These are phyloP conservation scores for Lasiodiplodia citricola DNA, from an alignment of 2,329 filamentous ascomycete species.

Conservation along the genomic window DNA sequence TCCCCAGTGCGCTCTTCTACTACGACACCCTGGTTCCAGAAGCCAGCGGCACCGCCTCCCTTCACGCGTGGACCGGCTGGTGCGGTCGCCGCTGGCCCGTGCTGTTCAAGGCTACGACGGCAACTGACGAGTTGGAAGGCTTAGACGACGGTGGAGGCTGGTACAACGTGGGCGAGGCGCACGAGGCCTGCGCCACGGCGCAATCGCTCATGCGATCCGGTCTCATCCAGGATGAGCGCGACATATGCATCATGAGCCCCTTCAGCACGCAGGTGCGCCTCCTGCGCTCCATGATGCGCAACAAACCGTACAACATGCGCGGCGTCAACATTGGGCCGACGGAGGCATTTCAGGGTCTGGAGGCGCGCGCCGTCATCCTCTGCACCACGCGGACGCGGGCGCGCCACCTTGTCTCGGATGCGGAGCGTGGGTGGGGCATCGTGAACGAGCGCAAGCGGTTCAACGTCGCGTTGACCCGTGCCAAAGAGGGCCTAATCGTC, in stretches of 20 bases:
- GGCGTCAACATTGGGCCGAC: slow-evolving; percentile 53
- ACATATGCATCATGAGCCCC: slow-evolving; percentile 53
- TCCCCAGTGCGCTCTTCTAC: slow-evolving; percentile 51
- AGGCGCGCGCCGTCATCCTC: slow-evolving; percentile 50
- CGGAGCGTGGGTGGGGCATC: slow-evolving; percentile 41
- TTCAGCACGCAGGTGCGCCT: slow-evolving; percentile 52
- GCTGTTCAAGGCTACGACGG: slow-evolving; percentile 47
- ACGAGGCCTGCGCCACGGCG: slow-evolving; percentile 39
- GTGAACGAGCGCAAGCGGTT: slow-evolving; percentile 47
- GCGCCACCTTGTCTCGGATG: slow-evolving; percentile 42
- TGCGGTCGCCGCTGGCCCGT: slow-evolving; percentile 48
- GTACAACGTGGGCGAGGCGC: slow-evolving; percentile 42
- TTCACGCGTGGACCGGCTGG: slow-evolving; percentile 45
- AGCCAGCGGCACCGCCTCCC: slow-evolving; percentile 36
- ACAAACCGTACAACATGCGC: slow-evolving; percentile 33
- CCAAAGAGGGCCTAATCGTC: slow-evolving; percentile 50
- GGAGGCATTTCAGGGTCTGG: slow-evolving; percentile 54
- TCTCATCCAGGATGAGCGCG: slow-evolving; percentile 35
- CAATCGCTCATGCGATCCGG: slow-evolving; percentile 35
- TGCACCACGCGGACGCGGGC: slow-evolving; percentile 49
- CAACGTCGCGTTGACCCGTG: slow-evolving; percentile 53
- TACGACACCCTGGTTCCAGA: slow-evolving; percentile 52
- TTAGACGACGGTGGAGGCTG: slow-evolving; percentile 43
- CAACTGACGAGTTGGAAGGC: slow-evolving; percentile 48
- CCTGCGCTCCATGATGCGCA: slow-evolving; percentile 46